Percentiles rank a stretch among this genome's conserved stretches.
These are phyloP conservation scores for Dioscorea cayenensis DNA, from an alignment of 116 monocot species.

Conservation along the genomic window DNA sequence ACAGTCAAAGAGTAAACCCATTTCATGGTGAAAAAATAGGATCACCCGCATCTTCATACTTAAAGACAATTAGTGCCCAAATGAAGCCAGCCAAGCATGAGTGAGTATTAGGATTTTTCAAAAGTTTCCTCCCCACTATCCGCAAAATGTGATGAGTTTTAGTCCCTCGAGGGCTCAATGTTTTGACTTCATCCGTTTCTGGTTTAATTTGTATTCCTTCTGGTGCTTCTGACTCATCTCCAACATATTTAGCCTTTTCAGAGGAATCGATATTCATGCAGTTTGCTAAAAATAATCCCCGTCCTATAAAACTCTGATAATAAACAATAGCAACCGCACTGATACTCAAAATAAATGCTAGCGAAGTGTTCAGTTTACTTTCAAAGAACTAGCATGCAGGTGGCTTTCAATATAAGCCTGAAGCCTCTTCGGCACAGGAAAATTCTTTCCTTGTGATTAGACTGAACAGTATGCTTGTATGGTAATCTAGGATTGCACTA, in stretches of 20 bases:
- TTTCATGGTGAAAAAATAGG: not conserved
- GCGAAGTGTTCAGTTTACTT: not conserved
- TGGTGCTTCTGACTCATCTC: not conserved
- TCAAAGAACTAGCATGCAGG: not conserved
- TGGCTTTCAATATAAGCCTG: not conserved
- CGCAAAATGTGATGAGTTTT: conserved; percentile 15
- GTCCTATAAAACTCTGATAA: no score
- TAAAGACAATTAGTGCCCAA: conserved; percentile 68
- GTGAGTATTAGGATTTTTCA: conserved; percentile 59
- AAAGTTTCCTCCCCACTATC: conserved; percentile 52
- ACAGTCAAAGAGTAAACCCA: not conserved
- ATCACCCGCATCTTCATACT: conserved; percentile 26
- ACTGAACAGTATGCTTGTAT: no score
- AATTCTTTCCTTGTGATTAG: no score
- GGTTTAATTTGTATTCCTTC: conserved; percentile 5
- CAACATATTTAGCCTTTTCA: not conserved
- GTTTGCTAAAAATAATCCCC: no score
- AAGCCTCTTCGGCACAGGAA: no score
- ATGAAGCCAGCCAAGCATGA: conserved; percentile 49
- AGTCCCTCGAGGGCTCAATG: not conserved
- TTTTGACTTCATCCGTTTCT: not conserved
- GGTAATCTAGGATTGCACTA: not conserved
- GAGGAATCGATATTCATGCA: no score
- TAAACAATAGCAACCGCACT: not conserved
- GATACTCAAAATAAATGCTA: not conserved